Evolutionary conservation across 192 early-diverging fungal species (phyloP).

Genomic region (Jimgerdemannia lactiflua): DNA sequence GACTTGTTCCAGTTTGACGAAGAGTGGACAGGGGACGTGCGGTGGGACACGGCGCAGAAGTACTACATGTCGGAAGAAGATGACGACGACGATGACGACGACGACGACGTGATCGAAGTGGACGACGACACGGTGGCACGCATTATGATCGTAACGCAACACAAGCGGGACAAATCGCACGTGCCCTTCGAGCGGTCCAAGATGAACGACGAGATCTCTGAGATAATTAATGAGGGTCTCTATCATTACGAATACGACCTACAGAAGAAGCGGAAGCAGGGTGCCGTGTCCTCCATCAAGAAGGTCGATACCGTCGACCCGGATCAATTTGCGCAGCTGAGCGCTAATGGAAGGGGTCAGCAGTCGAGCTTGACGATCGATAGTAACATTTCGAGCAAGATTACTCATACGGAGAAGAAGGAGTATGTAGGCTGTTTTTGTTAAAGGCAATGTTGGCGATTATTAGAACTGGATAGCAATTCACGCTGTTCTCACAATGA

Average conservation of each 20-base stretch:
- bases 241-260: slow-evolving; percentile 84
- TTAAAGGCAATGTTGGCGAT: not conserved
- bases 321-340: slow-evolving; percentile 55
- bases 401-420: slow-evolving; percentile 32
- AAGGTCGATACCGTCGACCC: slow-evolving; percentile 63
- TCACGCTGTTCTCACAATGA: no score
- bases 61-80: slow-evolving; percentile 42
- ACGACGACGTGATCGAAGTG: slow-evolving; percentile 82
- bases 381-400: slow-evolving; percentile 4
- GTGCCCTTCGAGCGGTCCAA: slow-evolving; percentile 76
- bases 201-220: slow-evolving; percentile 77
- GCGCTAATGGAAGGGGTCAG: not conserved
- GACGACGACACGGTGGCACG: slow-evolving; percentile 87
- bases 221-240: slow-evolving; percentile 97
- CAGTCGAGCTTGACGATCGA: not conserved
- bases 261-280: slow-evolving; percentile 36
- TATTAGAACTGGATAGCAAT: no score
- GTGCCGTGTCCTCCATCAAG: slow-evolving; percentile 25
- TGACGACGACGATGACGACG: slow-evolving; percentile 55
- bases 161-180: slow-evolving; percentile 66
- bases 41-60: slow-evolving; percentile 43
- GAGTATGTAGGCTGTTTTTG: slow-evolving; percentile 12
- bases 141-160: slow-evolving; percentile 92
- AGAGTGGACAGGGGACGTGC: slow-evolving; percentile 59
- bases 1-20: slow-evolving; percentile 81